These are phyloP conservation scores for Cystofilobasidium bisporidii DNA, from an alignment of 768 basidiomycete genomes.

Conservation along the genomic window DNA sequence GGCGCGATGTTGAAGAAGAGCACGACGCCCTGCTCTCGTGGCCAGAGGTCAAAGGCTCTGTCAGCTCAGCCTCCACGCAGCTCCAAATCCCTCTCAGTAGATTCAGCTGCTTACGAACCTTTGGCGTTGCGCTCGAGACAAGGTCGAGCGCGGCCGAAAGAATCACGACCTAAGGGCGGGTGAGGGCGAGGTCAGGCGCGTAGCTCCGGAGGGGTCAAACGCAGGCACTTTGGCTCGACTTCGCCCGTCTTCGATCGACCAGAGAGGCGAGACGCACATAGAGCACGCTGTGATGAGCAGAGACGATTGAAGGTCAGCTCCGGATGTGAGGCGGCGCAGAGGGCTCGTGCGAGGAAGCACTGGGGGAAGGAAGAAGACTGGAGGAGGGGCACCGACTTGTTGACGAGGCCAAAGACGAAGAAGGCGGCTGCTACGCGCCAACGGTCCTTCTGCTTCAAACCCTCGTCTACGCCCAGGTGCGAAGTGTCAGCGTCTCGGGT, in stretches of 20 bases:
- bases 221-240: no score
- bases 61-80: no score
- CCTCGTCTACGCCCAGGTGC: background rate
- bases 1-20: constrained; percentile 82
- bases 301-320: background rate
- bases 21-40: constrained; percentile 56
- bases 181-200: no score
- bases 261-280: background rate
- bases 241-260: no score
- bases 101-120: constrained; percentile 37
- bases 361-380: background rate
- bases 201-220: background rate
- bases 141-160: constrained; percentile 91
- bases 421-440: constrained; percentile 15
- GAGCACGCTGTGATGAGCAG: background rate
- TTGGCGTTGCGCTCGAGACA: constrained; percentile 81
- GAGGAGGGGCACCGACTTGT: constrained; percentile 3
- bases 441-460: background rate
- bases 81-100: no score
- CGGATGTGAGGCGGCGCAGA: no score
- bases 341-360: background rate
- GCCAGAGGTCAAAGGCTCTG: no score
- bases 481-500: no score
- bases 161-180: constrained; percentile 65
- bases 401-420: constrained; percentile 24